Percentiles rank a stretch among this genome's conserved stretches.
These are phyloP conservation scores for Firmiana major DNA, from an alignment of 345 rosid species.

Conservation along the genomic window DNA sequence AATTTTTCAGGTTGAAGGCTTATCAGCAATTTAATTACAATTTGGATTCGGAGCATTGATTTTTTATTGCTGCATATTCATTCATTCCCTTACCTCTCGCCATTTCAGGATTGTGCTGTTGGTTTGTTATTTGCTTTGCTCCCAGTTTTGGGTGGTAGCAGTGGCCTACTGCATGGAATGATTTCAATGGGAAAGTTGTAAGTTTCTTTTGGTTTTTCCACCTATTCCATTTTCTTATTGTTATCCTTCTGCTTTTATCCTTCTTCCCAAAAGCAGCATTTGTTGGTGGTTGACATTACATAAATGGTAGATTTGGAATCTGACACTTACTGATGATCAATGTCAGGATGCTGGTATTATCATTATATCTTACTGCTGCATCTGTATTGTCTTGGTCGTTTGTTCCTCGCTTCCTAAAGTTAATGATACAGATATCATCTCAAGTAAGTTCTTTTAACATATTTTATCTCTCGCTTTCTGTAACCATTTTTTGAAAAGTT, in stretches of 20 bases:
- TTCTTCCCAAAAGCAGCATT: slow-evolving; percentile 2
- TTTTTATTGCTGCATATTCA: slow-evolving; percentile 9
- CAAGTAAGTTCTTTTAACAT: slow-evolving; percentile 58
- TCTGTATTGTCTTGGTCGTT: slow-evolving; percentile 90
- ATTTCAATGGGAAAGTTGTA: slow-evolving; percentile 93
- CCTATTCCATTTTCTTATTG: not conserved
- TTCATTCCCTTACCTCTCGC: slow-evolving; percentile 17
- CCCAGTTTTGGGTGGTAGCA: slow-evolving; percentile 94
- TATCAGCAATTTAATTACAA: not conserved
- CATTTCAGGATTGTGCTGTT: slow-evolving; percentile 87
- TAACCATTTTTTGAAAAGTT: not conserved
- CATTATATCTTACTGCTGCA: slow-evolving; percentile 66
- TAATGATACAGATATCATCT: slow-evolving; percentile 94
- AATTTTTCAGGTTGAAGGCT: slow-evolving; percentile 76
- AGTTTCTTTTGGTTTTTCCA: slow-evolving; percentile 30
- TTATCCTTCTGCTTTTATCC: not conserved
- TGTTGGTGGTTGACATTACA: not conserved
- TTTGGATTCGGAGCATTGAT: slow-evolving; percentile 12
- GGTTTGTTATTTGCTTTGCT: slow-evolving; percentile 93
- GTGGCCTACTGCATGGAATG: slow-evolving; percentile 81
- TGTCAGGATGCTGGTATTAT: slow-evolving; percentile 75
- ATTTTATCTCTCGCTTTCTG: not conserved
- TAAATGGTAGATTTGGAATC: slow-evolving; percentile 7
- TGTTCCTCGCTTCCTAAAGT: slow-evolving; percentile 92
- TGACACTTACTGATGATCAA: slow-evolving; percentile 7